Conservation (phyloP, 306 rosid species). For the Acacia acuminata region DNA sequence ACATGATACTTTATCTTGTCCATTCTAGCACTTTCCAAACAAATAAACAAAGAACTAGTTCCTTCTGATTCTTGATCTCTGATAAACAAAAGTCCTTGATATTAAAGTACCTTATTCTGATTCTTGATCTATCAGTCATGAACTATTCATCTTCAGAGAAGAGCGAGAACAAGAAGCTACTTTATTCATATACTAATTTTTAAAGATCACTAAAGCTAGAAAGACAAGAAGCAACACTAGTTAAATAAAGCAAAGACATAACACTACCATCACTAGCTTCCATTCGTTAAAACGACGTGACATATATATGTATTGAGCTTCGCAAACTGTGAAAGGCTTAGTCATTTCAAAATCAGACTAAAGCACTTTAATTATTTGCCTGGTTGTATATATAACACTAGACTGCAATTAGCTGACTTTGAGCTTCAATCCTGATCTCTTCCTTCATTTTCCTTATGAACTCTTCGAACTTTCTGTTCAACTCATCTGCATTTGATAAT, state of each 20-base stretch:
- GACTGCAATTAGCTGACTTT: slow-evolving; percentile 41
- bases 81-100: background rate
- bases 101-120: background rate
- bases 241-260: background rate
- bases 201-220: background rate
- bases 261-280: background rate
- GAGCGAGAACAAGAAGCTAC: background rate
- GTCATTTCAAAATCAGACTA: slow-evolving; percentile 34
- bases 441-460: slow-evolving; percentile 63
- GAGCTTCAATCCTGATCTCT: slow-evolving; percentile 57
- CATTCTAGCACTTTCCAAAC: slow-evolving; percentile 29
- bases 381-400: slow-evolving; percentile 12
- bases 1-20: background rate
- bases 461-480: slow-evolving; percentile 74
- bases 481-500: slow-evolving; percentile 51
- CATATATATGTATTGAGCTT: background rate
- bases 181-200: background rate
- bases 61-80: background rate
- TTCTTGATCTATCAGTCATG: background rate
- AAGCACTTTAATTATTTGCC: slow-evolving; percentile 15
- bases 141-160: background rate
- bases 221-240: slow-evolving; percentile 12
- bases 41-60: background rate
- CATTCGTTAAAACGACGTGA: slow-evolving; percentile 18
- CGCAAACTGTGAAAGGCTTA: background rate